Evolutionary conservation across 1,284 basidiomycete species (phyloP).

Genomic region (Inonotus hispidus): DNA sequence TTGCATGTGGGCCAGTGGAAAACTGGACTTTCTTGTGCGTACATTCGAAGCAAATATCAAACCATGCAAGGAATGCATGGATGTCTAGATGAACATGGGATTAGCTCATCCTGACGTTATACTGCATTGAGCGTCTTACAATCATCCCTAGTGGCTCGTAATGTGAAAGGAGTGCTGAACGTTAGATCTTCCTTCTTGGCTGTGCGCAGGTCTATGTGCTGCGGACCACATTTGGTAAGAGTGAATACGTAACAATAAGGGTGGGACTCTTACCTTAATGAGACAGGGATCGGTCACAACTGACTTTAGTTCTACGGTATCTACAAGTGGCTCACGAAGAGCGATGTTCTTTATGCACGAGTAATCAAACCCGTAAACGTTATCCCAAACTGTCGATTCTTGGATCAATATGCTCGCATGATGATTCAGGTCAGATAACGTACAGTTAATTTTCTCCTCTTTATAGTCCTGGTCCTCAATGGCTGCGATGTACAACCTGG

Average conservation of each 20-base stretch:
- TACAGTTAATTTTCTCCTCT: conserved; percentile 99
- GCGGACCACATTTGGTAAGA: conserved; percentile 16
- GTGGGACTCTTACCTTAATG: conserved; percentile 55
- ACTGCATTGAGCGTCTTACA: conserved; percentile 46
- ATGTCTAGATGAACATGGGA: conserved; percentile 51
- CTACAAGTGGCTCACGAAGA: conserved; percentile 92
- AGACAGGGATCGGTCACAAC: conserved; percentile 88
- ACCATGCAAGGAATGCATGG: conserved; percentile 99
- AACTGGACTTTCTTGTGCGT: conserved; percentile 96
- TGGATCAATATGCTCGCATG: conserved; percentile 1
- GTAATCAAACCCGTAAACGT: conserved; percentile 99
- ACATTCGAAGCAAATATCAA: conserved; percentile 94
- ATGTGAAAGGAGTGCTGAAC: conserved; percentile 77
- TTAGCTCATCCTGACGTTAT: not conserved
- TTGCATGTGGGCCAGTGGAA: conserved; percentile 92
- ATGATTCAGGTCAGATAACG: conserved; percentile 28
- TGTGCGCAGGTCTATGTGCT: conserved; percentile 89
- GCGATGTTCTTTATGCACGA: conserved; percentile 99
- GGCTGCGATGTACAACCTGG: conserved; percentile 90
- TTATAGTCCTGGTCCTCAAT: conserved; percentile 99
- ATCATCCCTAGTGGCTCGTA: conserved; percentile 87
- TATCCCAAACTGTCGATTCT: conserved; percentile 88
- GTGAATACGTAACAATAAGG: conserved; percentile 3
- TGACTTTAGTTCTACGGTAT: conserved; percentile 92
- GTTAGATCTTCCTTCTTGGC: conserved; percentile 94